Evolutionary conservation across 2,329 filamentous ascomycete genomes (phyloP).

Genomic region (Alternaria longipes): DNA sequence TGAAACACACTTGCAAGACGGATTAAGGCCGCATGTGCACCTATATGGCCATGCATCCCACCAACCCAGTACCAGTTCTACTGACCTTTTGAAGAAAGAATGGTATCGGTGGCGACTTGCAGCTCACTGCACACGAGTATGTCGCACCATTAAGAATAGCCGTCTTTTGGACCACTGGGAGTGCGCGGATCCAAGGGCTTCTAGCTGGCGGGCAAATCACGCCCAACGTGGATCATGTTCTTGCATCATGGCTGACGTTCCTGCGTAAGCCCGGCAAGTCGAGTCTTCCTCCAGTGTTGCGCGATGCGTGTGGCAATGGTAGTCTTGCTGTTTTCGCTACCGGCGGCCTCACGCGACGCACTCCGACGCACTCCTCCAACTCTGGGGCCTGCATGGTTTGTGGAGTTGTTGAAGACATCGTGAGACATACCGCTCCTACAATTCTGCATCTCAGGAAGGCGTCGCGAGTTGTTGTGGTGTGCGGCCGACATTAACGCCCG

Average conservation of each 20-base stretch:
- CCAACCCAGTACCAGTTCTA: slow-evolving; percentile 30
- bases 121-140: slow-evolving; percentile 29
- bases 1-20: slow-evolving; percentile 40
- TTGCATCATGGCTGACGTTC: slow-evolving; percentile 41
- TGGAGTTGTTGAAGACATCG: slow-evolving; percentile 16
- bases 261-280: slow-evolving; percentile 38
- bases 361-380: slow-evolving; percentile 10
- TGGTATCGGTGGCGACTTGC: slow-evolving; percentile 34
- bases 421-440: slow-evolving; percentile 22
- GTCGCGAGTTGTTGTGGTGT: slow-evolving; percentile 26
- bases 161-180: slow-evolving; percentile 38
- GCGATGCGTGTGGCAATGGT: slow-evolving; percentile 27
- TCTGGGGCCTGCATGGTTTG: slow-evolving; percentile 12
- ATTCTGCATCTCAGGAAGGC: slow-evolving; percentile 21
- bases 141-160: slow-evolving; percentile 48
- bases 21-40: slow-evolving; percentile 20
- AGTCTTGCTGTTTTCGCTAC: slow-evolving; percentile 22
- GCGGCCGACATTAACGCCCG: slow-evolving; percentile 23
- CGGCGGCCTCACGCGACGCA: slow-evolving; percentile 21
- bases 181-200: slow-evolving; percentile 27
- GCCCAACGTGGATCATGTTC: slow-evolving; percentile 30
- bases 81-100: slow-evolving; percentile 30
- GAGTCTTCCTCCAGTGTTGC: slow-evolving; percentile 28
- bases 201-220: slow-evolving; percentile 45
- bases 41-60: slow-evolving; percentile 28